Evolutionary conservation across 805 yeast genomes (phyloP), one percentile per base, ranked within the genome.

Genomic region (Helenozyma rhizophorensis): DNA sequence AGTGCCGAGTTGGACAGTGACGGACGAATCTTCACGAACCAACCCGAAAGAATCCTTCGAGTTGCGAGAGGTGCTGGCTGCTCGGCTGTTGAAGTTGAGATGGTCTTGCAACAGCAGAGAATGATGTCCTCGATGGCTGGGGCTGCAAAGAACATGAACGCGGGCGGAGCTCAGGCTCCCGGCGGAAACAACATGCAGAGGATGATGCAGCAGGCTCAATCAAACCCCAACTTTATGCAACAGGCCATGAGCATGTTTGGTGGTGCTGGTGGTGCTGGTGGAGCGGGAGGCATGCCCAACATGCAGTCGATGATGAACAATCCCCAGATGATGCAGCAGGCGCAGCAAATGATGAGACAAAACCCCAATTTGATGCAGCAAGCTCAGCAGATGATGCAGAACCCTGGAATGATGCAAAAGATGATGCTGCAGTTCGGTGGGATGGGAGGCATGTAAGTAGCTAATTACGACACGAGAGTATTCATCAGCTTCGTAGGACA

Each of bases 1-100:
- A 80, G 80, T 44, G 69, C 81, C 51, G 98, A 90, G 64, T 73
- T 90, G 40, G 95, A 87, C 50, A 76, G 86, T 43, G 97, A 90
- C 57, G 97, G 97, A 1, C 67, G 77, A 39, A 61, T 84, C 14
- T 87, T 90, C 57, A 70, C 74, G 23, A 78, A 80, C 32, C 79
- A 89, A 58, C 97, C 97, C 5, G 70, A 80, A 28, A 75, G 98
- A 57, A 77, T 90, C 31, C 76, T 88, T 4, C 73, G 98, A 49
- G 90, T 90, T 4, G 97, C 97, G 0, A 73, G 85, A 45, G 98
- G 98, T 7, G 80, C 96, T 3, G 98, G 97, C 14, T 86, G 96
- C 15, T 67, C 93, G 2, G 95, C 83, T 1, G 76, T 86, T 6
- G 97, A 90, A 46, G 96, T 90, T 18, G 97, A 90, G 57, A 86